These are phyloP conservation scores for Eucalyptus albens DNA, from an alignment of 345 rosid species.

Conservation along the genomic window DNA sequence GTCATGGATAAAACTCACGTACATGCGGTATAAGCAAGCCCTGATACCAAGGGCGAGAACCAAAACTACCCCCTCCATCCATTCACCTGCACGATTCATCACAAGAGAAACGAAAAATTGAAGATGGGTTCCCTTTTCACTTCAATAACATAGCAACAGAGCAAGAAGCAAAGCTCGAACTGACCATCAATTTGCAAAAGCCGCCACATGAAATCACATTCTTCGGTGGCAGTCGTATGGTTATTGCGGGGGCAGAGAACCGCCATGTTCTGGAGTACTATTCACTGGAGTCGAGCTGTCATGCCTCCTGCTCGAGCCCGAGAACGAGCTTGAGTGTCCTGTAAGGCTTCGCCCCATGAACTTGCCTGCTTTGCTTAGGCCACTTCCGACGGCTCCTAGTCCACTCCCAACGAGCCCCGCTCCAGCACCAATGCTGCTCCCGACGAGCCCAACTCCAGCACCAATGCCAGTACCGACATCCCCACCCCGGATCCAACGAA, in stretches of 20 bases:
- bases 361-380: slow-evolving; percentile 75
- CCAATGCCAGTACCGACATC: slow-evolving; percentile 59
- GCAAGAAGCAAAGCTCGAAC: not conserved
- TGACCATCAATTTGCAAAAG: not conserved
- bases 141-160: not conserved
- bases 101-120: not conserved
- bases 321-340: slow-evolving; percentile 26
- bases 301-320: slow-evolving; percentile 28
- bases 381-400: slow-evolving; percentile 67
- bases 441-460: slow-evolving; percentile 64
- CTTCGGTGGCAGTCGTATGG: not conserved
- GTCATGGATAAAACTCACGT: not conserved
- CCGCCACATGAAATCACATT: not conserved
- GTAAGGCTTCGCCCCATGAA: slow-evolving; percentile 78
- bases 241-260: not conserved
- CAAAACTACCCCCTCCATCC: not conserved
- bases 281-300: slow-evolving; percentile 63
- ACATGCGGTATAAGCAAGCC: not conserved
- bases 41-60: not conserved
- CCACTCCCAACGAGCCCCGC: slow-evolving; percentile 40
- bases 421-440: slow-evolving; percentile 15
- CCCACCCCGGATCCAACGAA: slow-evolving; percentile 52
- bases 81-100: not conserved
- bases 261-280: slow-evolving; percentile 40
- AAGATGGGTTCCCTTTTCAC: not conserved